Evolutionary conservation across 2,329 filamentous ascomycete species (phyloP), one percentile per base, ranked within the genome.

Genomic region (Dactylellina sp.): DNA sequence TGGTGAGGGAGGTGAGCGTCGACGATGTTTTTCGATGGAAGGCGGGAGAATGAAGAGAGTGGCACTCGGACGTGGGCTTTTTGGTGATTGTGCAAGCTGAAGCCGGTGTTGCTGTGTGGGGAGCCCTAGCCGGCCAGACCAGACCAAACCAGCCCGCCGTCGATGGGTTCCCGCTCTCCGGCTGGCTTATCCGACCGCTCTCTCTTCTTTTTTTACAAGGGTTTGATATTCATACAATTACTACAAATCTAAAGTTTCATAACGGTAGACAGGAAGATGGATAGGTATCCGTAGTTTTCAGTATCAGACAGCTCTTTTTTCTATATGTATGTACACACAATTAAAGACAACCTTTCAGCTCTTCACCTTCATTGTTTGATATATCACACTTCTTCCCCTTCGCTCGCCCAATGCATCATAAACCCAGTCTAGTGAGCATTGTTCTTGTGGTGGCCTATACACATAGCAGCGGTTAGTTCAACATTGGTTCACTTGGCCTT

Each of bases 401-500:
- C 40, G 24, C 39, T 35, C 7, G 2, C 35, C 14, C 44, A 32
- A 50, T 59, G 40, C 5, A 50, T 18, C 42, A 52, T 32, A 18
- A 22, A 40, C 18, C 47, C 22, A 42, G 14, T 81, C 85, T 96
- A 99, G 87, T 99, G 95, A 80, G 92, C 91, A 84, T 99, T 96
- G 91, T 99, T 98, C 91, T 99, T 99, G 91, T 98, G 94, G 89
- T 99, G 94, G 80, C 95, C 95, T 99, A 79, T 62, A 60, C 39
- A 37, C 22, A 16, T 42, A 71, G n/a, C n/a, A n/a, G n/a, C n/a
- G n/a, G n/a, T n/a, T n/a, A n/a, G n/a, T n/a, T 32, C 28, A 32
- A 32, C 28, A 9, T 32, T 32, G 9, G 28, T 32, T 32, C 28
- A 32, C 28, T 5, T 9, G 28, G 9, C 9, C 28, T 32, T 32